Base-by-base conservation (phyloP, 1,139 yeast species). In the Taiozyma onychis region DNA sequence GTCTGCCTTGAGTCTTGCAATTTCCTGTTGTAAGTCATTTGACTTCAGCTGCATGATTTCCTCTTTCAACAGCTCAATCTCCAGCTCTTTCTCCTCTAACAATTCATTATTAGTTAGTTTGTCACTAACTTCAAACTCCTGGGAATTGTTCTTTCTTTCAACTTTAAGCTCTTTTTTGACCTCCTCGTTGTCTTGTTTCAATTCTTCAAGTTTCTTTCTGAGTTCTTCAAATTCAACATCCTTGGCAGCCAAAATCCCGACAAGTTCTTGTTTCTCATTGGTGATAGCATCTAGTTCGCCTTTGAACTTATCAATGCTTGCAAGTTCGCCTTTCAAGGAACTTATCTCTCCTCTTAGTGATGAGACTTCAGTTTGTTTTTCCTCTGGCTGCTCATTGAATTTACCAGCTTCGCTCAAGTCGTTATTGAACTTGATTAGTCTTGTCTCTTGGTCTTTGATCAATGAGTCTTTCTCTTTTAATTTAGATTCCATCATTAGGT, bases 131-230 rank as follows among this genome's bases (percentile, higher is more conserved):
- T 46, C 45, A 14, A 11, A 6, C 6, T 32, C 18, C 14, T 32
- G 6, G 2, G 6, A 32, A 14, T 32, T 32, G 16, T 18, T 6
- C 35, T 39, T 11, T 39, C 11, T 24, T 24, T 56, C 24, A 62
- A 47, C 27, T 68, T 70, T 46, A 69, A 60, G 49, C 68, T 72
- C 44, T 69, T 71, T 44, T 70, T 60, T 5, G 69, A 59, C 24
- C 59, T 59, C 50, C 69, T 72, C 21, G 70, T 61, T 41, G 41
- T 45, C 24, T 42, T 44, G 26, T 44, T 46, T 27, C 14, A 32
- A 21, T 3, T 10, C 10, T 6, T 43, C 45, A 43, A 37, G 8
- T 3, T 21, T 37, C 10, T 4, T 27, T 16, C 27, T 39, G 6
- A 49, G 5, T 4, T 34, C 41, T 6, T 30, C 43, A n/a, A 47